These are phyloP conservation scores for Trichosporon sp. DNA, from an alignment of 1,284 basidiomycete genomes.

Conservation along the genomic window DNA sequence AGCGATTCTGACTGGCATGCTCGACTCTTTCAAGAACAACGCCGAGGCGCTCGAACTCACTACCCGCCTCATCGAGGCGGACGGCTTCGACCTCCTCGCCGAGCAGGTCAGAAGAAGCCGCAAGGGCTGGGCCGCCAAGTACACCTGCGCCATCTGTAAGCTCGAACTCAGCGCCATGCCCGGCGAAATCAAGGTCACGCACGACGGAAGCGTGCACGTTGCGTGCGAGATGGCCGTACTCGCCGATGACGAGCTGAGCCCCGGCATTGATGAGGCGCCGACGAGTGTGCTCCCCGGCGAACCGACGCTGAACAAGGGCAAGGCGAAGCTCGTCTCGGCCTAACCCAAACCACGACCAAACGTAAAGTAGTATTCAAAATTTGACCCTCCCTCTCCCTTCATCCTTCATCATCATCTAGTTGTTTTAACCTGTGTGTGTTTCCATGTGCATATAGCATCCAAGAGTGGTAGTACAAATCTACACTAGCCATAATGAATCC, in stretches of 20 bases:
- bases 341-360: neutral
- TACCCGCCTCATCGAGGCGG: slow-evolving; percentile 77
- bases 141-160: slow-evolving; percentile 9
- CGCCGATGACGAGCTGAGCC: slow-evolving; percentile 14
- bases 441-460: slow-evolving; percentile 14
- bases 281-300: slow-evolving; percentile 9
- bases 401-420: neutral
- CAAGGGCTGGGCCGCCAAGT: neutral
- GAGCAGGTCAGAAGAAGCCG: slow-evolving; percentile 47
- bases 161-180: neutral
- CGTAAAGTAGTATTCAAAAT: neutral
- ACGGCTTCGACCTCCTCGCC: slow-evolving; percentile 75
- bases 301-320: neutral
- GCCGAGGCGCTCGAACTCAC: slow-evolving; percentile 88
- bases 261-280: slow-evolving; percentile 10
- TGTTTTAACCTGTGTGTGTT: neutral
- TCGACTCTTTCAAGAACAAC: slow-evolving; percentile 89
- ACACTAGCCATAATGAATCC: slow-evolving; percentile 6
- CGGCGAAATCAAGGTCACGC: slow-evolving; percentile 14
- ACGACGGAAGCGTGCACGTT: slow-evolving; percentile 14
- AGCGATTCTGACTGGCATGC: slow-evolving; percentile 85
- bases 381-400: too few species aligned
- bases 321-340: neutral
- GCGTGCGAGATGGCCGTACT: slow-evolving; percentile 17
- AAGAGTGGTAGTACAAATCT: neutral